These are phyloP conservation scores for Phanerodontia chrysosporium DNA, from an alignment of 768 basidiomycete genomes.

Conservation along the genomic window DNA sequence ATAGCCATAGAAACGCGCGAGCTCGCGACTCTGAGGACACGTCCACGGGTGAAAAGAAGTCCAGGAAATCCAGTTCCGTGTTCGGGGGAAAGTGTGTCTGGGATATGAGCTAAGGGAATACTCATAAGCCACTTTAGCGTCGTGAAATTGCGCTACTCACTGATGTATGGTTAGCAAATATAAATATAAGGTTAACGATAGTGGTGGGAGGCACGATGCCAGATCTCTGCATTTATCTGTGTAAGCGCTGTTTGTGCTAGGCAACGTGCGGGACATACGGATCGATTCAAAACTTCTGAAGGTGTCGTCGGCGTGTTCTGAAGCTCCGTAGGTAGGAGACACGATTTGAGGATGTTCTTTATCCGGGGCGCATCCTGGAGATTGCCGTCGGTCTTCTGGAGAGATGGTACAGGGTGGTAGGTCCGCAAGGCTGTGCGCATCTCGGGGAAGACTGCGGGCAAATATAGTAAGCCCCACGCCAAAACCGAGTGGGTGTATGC, in stretches of 20 bases:
- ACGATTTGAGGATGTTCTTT: constrained; percentile 68
- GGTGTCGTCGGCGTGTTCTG: constrained; percentile 47
- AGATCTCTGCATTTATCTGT: constrained; percentile 32
- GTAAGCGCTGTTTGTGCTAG: constrained; percentile 1
- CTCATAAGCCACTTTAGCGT: neutral
- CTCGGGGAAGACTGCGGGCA: constrained; percentile 62
- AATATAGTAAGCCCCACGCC: neutral
- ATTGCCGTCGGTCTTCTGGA: constrained; percentile 66
- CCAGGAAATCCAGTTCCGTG: constrained; percentile 31
- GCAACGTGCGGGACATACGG: constrained; percentile 35
- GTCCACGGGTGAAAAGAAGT: constrained; percentile 39
- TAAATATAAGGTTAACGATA: constrained; percentile 66
- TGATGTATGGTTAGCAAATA: constrained; percentile 51
- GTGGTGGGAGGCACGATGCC: constrained; percentile 62
- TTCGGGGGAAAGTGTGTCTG: constrained; percentile 33
- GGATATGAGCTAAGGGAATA: constrained; percentile 25
- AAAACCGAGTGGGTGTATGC: neutral
- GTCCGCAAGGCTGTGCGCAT: constrained; percentile 75
- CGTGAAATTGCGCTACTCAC: constrained; percentile 23
- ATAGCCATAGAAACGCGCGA: constrained; percentile 42
- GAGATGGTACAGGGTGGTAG: constrained; percentile 72
- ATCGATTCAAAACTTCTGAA: constrained; percentile 49
- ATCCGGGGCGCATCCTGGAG: constrained; percentile 77
- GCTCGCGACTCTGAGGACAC: constrained; percentile 40
- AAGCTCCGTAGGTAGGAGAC: constrained; percentile 44